Evolutionary conservation across 345 rosid species (phyloP), one percentile per base, ranked within the genome.

Genomic region (Citropsis articulata): DNA sequence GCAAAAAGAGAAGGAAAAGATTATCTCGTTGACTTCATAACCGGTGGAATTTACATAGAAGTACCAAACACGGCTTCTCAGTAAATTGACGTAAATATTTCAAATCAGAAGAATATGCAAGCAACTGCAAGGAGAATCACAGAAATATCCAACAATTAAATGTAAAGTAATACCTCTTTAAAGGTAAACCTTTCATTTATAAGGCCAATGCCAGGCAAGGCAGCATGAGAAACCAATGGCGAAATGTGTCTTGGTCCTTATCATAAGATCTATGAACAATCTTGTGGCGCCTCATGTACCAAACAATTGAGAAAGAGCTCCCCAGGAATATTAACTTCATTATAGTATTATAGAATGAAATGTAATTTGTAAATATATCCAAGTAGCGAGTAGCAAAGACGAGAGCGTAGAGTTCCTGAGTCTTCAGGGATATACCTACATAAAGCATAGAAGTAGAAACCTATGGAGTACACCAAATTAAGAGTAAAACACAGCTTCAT

Each of bases 341-440:
- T 30, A 79, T 36, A 3, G 97, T 90, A 80, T 94, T 94, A 72
- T 92, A 94, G 24, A 92, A 40, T 0, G 97, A 94, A 64, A 87
- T 16, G 59, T 77, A 90, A 80, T 57, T 76, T 8, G 90, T 89
- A 70, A 94, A 89, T 30, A 94, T 87, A 80, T 94, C 95, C 86
- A 94, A 74, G 82, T 94, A 94, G 79, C 95, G 97, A 5, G 91
- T 77, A 48, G 86, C 81, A 78, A 91, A 94, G 67, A 94, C 95
- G 74, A 94, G 64, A 65, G 89, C 93, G 77, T 89, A 92, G 66
- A 92, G 97, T 81, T 94, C 98, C 76, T 94, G 98, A 69, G 98
- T 94, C 89, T 90, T 94, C 72, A 94, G 77, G 2, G 98, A 94
- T 70, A 94, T 38, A 48, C 98, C 98, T 94, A 89, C 85, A 81